These are phyloP conservation scores for Lactarius deliciosus DNA, from an alignment of 768 basidiomycete species.

Conservation along the genomic window DNA sequence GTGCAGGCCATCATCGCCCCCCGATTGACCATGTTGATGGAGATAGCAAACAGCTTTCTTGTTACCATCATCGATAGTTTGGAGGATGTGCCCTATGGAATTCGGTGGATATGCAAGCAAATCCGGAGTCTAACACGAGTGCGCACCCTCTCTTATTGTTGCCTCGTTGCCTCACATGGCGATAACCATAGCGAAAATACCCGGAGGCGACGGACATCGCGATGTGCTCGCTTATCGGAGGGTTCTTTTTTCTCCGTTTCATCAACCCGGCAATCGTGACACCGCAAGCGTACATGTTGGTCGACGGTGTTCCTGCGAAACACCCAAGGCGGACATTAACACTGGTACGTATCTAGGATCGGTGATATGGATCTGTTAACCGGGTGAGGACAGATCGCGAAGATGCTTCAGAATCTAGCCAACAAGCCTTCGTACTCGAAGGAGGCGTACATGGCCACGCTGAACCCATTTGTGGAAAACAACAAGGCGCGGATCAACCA, in stretches of 20 bases:
- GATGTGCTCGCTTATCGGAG: conserved; percentile 97
- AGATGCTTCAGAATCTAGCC: conserved; percentile 99
- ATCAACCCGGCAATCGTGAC: conserved; percentile 99
- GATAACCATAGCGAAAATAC: conserved; percentile 78
- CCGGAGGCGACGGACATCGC: conserved; percentile 98
- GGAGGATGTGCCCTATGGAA: conserved; percentile 98
- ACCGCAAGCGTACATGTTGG: conserved; percentile 99
- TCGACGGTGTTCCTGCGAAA: conserved; percentile 96
- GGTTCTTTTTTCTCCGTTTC: conserved; percentile 99
- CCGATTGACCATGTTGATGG: conserved; percentile 98
- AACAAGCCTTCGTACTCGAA: conserved; percentile 99
- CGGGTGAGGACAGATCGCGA: conserved; percentile 71
- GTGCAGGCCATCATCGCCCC: conserved; percentile 99
- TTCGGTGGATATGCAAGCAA: conserved; percentile 99
- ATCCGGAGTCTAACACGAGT: conserved; percentile 95
- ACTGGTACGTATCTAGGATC: conserved; percentile 46
- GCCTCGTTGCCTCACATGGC: neutral
- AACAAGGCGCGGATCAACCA: conserved; percentile 98
- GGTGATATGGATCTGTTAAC: neutral
- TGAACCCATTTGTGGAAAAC: conserved; percentile 98
- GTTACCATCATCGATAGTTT: conserved; percentile 97
- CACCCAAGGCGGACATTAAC: conserved; percentile 96
- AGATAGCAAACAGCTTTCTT: conserved; percentile 97
- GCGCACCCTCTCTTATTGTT: conserved; percentile 33
- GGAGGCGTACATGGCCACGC: conserved; percentile 97